Percentiles rank a stretch among this genome's conserved stretches.
These are phyloP conservation scores for Ogataea ganodermae DNA, from an alignment of 805 yeast genomes.

Conservation along the genomic window DNA sequence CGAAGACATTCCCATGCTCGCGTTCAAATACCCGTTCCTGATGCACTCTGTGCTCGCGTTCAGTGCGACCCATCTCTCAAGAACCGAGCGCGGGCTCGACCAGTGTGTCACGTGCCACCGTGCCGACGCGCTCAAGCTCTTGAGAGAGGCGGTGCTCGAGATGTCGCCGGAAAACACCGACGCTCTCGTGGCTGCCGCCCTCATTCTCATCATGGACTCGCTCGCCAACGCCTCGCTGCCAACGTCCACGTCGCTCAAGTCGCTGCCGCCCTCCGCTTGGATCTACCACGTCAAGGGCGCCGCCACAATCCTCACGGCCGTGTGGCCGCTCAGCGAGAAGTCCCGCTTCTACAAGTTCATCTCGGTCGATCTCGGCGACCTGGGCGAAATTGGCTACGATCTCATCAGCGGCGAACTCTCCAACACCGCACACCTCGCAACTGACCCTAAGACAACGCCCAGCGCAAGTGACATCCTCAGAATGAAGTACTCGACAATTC, in stretches of 20 bases:
- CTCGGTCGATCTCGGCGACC: constrained; percentile 86
- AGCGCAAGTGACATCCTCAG: constrained; percentile 17
- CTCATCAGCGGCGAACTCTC: constrained; percentile 37
- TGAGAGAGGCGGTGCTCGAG: constrained; percentile 83
- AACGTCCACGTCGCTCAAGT: constrained; percentile 48
- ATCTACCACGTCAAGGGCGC: constrained; percentile 96
- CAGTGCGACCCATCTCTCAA: constrained; percentile 86
- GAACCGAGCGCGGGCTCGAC: constrained; percentile 74
- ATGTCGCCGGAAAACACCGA: constrained; percentile 86
- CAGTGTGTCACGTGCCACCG: constrained; percentile 84
- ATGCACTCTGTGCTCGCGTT: constrained; percentile 92
- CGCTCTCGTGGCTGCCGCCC: constrained; percentile 89
- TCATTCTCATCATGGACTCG: constrained; percentile 88
- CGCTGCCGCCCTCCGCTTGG: constrained; percentile 94
- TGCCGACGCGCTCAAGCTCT: constrained; percentile 77
- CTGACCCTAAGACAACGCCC: constrained; percentile 8
- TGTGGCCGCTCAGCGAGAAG: constrained; percentile 82
- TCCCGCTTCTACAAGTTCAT: constrained; percentile 69
- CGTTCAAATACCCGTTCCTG: constrained; percentile 83
- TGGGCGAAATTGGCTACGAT: constrained; percentile 65
- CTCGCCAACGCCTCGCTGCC: constrained; percentile 84
- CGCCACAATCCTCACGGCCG: constrained; percentile 91
- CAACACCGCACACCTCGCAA: constrained; percentile 16
- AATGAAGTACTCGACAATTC: constrained; percentile 54
- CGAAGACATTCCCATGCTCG: constrained; percentile 82